Evolutionary conservation across 257 asterid species (phyloP).

Genomic region (Solanum paucissectum): DNA sequence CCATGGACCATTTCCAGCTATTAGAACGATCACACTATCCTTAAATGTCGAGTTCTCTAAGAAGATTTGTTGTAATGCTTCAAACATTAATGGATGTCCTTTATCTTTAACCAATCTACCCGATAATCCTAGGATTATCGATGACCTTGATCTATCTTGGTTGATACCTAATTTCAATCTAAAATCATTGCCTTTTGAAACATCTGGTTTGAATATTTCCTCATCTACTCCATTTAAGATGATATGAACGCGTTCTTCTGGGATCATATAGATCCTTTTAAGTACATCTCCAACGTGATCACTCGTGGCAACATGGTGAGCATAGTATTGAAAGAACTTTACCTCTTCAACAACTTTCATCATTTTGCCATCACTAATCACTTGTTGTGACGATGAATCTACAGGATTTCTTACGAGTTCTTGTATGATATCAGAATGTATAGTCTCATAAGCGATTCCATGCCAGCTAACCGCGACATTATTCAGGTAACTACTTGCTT

Average conservation of each 20-base stretch:
- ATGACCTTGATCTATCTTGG: neutral
- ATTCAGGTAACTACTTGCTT: constrained; percentile 24
- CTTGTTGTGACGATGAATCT: neutral
- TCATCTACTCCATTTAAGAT: constrained; percentile 15
- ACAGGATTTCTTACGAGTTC: constrained; percentile 28
- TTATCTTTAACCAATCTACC: constrained; percentile 80
- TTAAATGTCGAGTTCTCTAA: constrained; percentile 26
- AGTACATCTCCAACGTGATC: constrained; percentile 64
- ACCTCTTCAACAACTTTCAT: constrained; percentile 62
- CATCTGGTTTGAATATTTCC: neutral
- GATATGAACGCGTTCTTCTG: constrained; percentile 59
- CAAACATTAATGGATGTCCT: constrained; percentile 60
- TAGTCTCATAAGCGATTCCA: constrained; percentile 54
- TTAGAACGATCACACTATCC: constrained; percentile 34
- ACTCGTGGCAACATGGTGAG: constrained; percentile 76
- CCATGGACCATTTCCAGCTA: constrained; percentile 88
- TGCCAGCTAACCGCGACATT: constrained; percentile 74
- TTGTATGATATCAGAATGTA: constrained; percentile 53
- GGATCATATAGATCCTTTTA: constrained; percentile 61
- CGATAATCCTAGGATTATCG: constrained; percentile 45
- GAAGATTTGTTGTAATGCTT: constrained; percentile 50
- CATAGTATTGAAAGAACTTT: constrained; percentile 41
- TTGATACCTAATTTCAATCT: neutral
- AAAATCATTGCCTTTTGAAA: constrained; percentile 1
- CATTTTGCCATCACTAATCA: constrained; percentile 23